phyloP scores from a whole-genome alignment of 2,329 filamentous ascomycete genomes.

The Corinectria fuckeliana region DNA sequence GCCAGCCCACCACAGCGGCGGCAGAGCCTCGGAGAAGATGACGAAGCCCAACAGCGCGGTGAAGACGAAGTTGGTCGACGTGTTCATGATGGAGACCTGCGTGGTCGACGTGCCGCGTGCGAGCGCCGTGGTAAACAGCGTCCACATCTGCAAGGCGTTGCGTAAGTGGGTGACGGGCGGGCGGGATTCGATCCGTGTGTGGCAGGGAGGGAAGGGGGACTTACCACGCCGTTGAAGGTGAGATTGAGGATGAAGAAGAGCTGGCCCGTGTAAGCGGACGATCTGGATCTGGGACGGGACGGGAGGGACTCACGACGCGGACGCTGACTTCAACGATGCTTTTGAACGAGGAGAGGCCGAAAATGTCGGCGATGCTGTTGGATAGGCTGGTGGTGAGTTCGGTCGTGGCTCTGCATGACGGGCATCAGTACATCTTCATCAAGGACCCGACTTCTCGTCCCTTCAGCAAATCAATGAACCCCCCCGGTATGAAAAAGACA shows the following conservation, averaged over 20 bases:
- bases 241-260: conserved; percentile 79
- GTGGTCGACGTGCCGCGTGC: conserved; percentile 76
- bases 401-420: conserved; percentile 58
- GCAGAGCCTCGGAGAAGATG: conserved; percentile 75
- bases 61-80: conserved; percentile 80
- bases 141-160: conserved; percentile 69
- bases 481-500: no score
- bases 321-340: conserved; percentile 55
- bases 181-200: no score
- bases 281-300: background rate
- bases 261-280: conserved; percentile 47
- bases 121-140: conserved; percentile 80
- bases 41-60: conserved; percentile 74
- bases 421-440: background rate
- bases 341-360: conserved; percentile 52
- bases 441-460: background rate
- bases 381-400: conserved; percentile 59
- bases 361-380: conserved; percentile 48
- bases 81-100: conserved; percentile 83
- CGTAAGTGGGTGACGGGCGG: conserved; percentile 12
- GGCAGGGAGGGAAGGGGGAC: conserved; percentile 32
- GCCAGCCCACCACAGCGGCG: conserved; percentile 78
- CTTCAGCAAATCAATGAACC: no score
- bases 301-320: conserved; percentile 51
- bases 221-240: conserved; percentile 73